Conservation (phyloP, 495 filamentous ascomycete species). For the Cetradonia linearis region DNA sequence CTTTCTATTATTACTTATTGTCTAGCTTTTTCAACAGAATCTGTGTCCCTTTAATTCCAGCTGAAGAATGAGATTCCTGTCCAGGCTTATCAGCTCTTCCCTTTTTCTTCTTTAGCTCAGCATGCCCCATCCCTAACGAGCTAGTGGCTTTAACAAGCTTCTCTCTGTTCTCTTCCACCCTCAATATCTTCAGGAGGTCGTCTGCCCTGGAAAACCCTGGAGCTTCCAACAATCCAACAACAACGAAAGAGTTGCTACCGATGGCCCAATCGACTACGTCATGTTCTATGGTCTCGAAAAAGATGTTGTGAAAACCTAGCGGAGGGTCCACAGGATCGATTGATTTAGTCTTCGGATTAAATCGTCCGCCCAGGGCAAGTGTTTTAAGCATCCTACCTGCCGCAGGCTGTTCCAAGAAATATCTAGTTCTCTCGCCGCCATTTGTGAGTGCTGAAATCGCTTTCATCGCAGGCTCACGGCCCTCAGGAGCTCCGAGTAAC, state of each 20-base stretch:
- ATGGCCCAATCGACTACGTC: conserved; percentile 79
- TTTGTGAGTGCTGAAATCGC: conserved; percentile 61
- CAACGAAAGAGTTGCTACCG: conserved; percentile 68
- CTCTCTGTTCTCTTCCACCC: conserved; percentile 43
- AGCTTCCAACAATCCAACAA: conserved; percentile 69
- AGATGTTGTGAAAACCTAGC: conserved; percentile 65
- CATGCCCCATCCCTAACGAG: not conserved
- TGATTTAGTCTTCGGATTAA: conserved; percentile 57
- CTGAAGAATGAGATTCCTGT: conserved; percentile 14
- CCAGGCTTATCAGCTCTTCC: conserved; percentile 35
- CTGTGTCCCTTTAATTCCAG: conserved; percentile 32
- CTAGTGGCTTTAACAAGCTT: conserved; percentile 41
- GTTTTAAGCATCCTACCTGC: conserved; percentile 84
- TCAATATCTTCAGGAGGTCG: conserved; percentile 55
- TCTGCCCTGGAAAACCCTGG: conserved; percentile 59
- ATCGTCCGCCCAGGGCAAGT: conserved; percentile 76
- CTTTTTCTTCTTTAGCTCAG: conserved; percentile 28
- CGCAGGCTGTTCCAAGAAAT: conserved; percentile 43
- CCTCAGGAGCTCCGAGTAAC: conserved; percentile 62
- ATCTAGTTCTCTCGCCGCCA: conserved; percentile 44
- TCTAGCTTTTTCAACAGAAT: conserved; percentile 28
- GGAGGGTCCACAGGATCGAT: conserved; percentile 62
- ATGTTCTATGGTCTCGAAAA: conserved; percentile 67
- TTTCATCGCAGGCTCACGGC: conserved; percentile 56
- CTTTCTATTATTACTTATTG: not conserved